These are phyloP conservation scores for Kazachstania psychrophila DNA, from an alignment of 805 yeast genomes.

Conservation along the genomic window DNA sequence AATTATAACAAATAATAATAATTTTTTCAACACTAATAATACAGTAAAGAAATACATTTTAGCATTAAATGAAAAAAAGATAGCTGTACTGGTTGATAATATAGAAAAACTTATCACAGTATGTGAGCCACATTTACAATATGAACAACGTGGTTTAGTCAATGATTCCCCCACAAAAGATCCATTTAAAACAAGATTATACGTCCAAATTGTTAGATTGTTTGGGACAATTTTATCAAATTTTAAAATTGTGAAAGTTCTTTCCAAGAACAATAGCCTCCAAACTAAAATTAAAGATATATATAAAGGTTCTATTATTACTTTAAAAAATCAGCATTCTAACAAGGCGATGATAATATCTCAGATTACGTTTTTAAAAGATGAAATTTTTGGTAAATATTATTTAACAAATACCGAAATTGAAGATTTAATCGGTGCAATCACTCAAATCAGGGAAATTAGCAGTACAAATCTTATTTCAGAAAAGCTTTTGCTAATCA, in stretches of 20 bases:
- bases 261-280: conserved; percentile 8
- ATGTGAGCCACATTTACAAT: conserved; percentile 12
- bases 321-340: conserved; percentile 16
- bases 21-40: neutral
- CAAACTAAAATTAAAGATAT: conserved; percentile 12
- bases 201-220: conserved; percentile 26
- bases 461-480: conserved; percentile 20
- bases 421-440: conserved; percentile 8
- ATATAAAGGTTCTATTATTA: conserved; percentile 11
- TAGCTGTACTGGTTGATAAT: conserved; percentile 12
- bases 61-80: conserved; percentile 15
- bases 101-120: conserved; percentile 10
- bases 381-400: conserved; percentile 19
- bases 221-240: conserved; percentile 19
- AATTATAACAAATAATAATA: neutral
- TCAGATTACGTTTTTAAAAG: conserved; percentile 20
- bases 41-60: no score
- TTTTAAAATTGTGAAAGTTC: conserved; percentile 14
- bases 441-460: conserved; percentile 17
- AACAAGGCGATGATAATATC: conserved; percentile 23
- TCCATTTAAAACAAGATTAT: conserved; percentile 24
- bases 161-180: conserved; percentile 12
- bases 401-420: conserved; percentile 11
- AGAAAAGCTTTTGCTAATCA: conserved; percentile 21
- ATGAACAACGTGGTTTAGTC: conserved; percentile 13